These are phyloP conservation scores for Selaginella tamariscina DNA, from an alignment of 75 land plant genomes.

Conservation along the genomic window DNA sequence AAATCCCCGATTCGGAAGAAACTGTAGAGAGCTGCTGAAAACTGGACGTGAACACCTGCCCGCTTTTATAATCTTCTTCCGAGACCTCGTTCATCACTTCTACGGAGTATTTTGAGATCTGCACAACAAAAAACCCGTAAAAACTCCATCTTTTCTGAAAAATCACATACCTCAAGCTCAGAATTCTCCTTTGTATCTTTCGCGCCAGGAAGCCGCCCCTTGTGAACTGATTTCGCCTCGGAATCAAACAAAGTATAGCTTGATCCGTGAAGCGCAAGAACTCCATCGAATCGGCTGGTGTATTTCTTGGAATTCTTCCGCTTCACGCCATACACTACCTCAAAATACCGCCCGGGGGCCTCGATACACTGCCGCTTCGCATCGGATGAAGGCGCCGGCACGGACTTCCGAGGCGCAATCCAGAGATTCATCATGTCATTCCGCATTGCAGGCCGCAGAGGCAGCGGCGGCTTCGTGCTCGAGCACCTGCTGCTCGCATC, in stretches of 20 bases:
- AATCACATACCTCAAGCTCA: conserved; percentile 15
- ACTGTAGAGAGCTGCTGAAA: too few species aligned
- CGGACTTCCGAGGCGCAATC: not conserved
- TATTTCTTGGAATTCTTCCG: conserved; percentile 18
- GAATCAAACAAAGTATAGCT: conserved; percentile 18
- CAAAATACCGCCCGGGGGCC: not conserved
- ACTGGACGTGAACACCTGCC: conserved; percentile 18
- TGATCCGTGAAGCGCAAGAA: conserved; percentile 18
- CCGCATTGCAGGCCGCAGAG: not conserved
- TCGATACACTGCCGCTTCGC: not conserved
- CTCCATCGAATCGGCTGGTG: conserved; percentile 30
- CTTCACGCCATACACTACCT: conserved; percentile 23
- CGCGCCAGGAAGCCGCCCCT: conserved; percentile 8
- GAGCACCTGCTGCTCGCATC: not conserved
- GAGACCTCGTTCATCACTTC: conserved; percentile 22
- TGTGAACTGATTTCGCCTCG: conserved; percentile 19
- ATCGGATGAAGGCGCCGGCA: not conserved
- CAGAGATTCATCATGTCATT: not conserved
- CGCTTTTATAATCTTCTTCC: conserved; percentile 21
- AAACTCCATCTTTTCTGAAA: too few species aligned
- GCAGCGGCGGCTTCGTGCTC: not conserved
- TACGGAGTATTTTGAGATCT: conserved; percentile 25
- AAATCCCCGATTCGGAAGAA: not conserved
- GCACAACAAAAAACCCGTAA: conserved; percentile 14
- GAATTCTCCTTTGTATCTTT: conserved; percentile 19